Evolutionary conservation across 768 basidiomycete genomes (phyloP), one percentile per base, ranked within the genome.

Genomic region (Russula abietina): DNA sequence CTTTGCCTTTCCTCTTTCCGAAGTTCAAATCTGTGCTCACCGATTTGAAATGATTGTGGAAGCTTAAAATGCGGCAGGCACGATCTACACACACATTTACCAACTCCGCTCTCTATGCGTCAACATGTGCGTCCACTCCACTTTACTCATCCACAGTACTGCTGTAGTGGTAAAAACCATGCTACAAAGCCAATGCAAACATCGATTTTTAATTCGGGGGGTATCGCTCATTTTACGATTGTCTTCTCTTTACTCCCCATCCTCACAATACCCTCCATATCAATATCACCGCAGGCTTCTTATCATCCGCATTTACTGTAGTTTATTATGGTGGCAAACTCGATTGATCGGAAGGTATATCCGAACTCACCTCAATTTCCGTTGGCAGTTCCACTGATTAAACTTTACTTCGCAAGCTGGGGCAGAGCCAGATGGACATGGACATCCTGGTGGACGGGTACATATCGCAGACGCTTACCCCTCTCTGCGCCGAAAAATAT

Each of bases 371-470:
- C 3, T 17, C 22, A 10, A n/a, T 11, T 6, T 55, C 55, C 46
- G 24, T 22, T 22, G 19, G n/a, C 16, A 16, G 1, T 6, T 26
- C 17, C 22, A 11, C 24, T 51, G 7, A 26, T 19, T 3, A 16
- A 22, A 39, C 38, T n/a, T 22, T 46, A n/a, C n/a, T 16, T 62
- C 11, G 4, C n/a, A 26, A 24, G 22, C 41, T 6, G 32, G 43
- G 14, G 6, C 33, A 54, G 57, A 58, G 9, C 10, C 41, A 54
- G 57, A 58, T 53, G 22, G 52, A 59, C 46, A 58, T 53, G 22
- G 52, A 59, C 46, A 36, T 63, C 28, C 7, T 63, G 51, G 17
- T 63, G 22, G 59, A 60, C 17, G 46, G 62, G 32, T 55, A 41
- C 32, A 55, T 38, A 50, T 49, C 53, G 39, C 39, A 59, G 28